Conservation (phyloP, 257 asterid genomes). For the Solanum infundibuliforme region DNA sequence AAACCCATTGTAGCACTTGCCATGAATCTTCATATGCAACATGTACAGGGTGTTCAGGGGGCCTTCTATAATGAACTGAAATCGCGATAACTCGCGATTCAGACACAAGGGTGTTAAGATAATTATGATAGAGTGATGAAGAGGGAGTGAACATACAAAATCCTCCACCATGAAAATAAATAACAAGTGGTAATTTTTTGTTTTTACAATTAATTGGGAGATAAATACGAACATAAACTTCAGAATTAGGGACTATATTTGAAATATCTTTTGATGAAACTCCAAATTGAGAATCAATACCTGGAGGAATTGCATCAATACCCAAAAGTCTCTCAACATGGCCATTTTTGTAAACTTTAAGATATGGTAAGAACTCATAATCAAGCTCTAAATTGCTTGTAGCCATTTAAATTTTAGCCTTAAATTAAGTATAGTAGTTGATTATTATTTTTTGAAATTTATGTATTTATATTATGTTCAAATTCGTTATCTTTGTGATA, state of each 20-base stretch:
- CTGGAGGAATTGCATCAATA: slow-evolving; percentile 18
- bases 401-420: background rate
- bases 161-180: slow-evolving; percentile 41
- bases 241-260: slow-evolving; percentile 7
- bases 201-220: slow-evolving; percentile 5
- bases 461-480: background rate
- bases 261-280: slow-evolving; percentile 33
- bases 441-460: background rate
- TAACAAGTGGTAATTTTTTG: slow-evolving; percentile 22
- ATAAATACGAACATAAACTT: slow-evolving; percentile 21
- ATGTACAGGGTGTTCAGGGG: slow-evolving; percentile 40
- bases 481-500: background rate
- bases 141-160: slow-evolving; percentile 19
- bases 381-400: background rate
- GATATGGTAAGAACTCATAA: slow-evolving; percentile 12
- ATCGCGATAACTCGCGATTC: slow-evolving; percentile 18
- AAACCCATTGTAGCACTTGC: slow-evolving; percentile 27
- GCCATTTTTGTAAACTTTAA: slow-evolving; percentile 28
- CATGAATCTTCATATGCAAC: slow-evolving; percentile 32
- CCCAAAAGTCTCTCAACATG: slow-evolving; percentile 16
- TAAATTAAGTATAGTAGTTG: background rate
- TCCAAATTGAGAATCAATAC: slow-evolving; percentile 3
- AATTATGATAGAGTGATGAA: slow-evolving; percentile 14
- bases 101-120: slow-evolving; percentile 17
- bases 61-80: slow-evolving; percentile 30